Evolutionary conservation across 768 basidiomycete species (phyloP).

Genomic region (Podaxis carcinomalis): DNA sequence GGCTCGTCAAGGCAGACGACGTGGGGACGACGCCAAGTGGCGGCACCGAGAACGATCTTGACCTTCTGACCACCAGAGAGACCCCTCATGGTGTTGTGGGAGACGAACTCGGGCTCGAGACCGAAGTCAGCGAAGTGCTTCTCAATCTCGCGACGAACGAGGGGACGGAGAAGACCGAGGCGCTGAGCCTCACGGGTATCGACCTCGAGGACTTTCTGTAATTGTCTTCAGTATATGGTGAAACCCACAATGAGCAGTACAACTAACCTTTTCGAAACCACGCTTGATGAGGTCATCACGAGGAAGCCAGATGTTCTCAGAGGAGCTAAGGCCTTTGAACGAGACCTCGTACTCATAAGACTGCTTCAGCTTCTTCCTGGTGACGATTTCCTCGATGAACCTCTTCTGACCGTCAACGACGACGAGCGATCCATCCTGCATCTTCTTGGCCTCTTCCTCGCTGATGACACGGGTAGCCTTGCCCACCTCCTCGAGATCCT

Average conservation of each 20-base stretch:
- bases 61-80: constrained; percentile 99
- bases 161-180: constrained; percentile 89
- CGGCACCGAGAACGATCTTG: constrained; percentile 97
- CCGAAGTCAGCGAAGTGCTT: constrained; percentile 99
- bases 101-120: constrained; percentile 98
- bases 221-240: constrained; percentile 12
- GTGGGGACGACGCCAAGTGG: constrained; percentile 99
- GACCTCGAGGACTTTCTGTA: constrained; percentile 90
- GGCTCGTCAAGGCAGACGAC: constrained; percentile 96
- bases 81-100: constrained; percentile 99
- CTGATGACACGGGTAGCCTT: constrained; percentile 87
- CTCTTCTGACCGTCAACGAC: constrained; percentile 94
- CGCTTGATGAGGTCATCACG: constrained; percentile 98
- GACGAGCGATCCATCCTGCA: constrained; percentile 89
- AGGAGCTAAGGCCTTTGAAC: constrained; percentile 91
- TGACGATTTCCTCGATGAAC: constrained; percentile 84
- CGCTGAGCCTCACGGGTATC: constrained; percentile 98
- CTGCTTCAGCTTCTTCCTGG: constrained; percentile 98
- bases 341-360: constrained; percentile 98
- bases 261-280: constrained; percentile 86
- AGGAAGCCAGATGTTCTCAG: constrained; percentile 97
- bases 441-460: constrained; percentile 88
- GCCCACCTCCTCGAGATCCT: constrained; percentile 94
- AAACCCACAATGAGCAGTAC: background rate
- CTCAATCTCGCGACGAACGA: constrained; percentile 98